These are phyloP conservation scores for Ricinus communis DNA, from an alignment of 345 rosid species.

Conservation along the genomic window DNA sequence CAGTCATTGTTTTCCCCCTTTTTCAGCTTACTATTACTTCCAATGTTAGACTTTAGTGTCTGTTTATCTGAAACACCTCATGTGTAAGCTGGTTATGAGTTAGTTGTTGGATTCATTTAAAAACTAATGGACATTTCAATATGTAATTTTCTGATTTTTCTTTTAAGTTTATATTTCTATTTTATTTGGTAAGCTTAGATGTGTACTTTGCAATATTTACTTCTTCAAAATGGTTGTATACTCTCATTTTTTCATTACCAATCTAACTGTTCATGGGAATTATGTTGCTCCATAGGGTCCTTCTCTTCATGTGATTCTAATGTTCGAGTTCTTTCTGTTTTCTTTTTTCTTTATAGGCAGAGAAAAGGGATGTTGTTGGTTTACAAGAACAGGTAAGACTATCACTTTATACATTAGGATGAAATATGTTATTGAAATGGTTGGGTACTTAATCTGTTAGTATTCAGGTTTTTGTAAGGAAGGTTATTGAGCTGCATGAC, in stretches of 20 bases:
- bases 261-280: not conserved
- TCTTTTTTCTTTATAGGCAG: constrained; percentile 18
- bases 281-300: not conserved
- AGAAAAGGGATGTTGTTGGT: constrained; percentile 28
- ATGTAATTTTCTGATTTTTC: not conserved
- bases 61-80: not conserved
- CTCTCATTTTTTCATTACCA: not conserved
- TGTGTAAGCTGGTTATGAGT: not conserved
- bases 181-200: not conserved
- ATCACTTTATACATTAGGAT: not conserved
- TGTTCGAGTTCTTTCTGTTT: not conserved
- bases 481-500: constrained; percentile 47
- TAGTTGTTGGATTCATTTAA: not conserved
- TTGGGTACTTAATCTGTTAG: constrained; percentile 10
- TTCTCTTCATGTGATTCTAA: not conserved
- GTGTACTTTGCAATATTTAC: not conserved
- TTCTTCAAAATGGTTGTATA: not conserved
- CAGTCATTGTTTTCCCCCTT: too few species aligned
- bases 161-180: not conserved
- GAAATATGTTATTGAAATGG: not conserved
- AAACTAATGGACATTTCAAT: not conserved
- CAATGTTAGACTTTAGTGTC: not conserved
- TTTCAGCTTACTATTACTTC: not conserved
- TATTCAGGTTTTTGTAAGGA: constrained; percentile 34
- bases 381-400: constrained; percentile 29